phyloP scores from a whole-genome alignment of 2,329 filamentous ascomycete species.

The Claviceps lovelessii region DNA sequence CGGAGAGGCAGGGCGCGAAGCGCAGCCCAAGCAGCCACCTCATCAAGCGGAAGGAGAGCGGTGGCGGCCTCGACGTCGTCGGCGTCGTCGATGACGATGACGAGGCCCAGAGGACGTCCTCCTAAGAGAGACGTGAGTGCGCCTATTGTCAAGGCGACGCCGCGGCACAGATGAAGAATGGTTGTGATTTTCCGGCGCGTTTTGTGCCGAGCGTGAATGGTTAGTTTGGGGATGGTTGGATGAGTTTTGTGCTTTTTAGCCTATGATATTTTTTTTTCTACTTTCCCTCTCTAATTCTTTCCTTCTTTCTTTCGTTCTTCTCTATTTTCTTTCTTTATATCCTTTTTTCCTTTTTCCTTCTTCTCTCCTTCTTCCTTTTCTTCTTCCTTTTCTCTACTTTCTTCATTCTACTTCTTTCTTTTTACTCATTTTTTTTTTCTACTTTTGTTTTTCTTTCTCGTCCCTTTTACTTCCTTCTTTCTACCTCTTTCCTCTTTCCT shows the following conservation, averaged over 20 bases:
- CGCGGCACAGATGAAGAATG: constrained; percentile 3
- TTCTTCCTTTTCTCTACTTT: neutral
- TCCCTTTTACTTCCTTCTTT: neutral
- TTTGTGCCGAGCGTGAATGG: neutral
- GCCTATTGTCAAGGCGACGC: constrained; percentile 18
- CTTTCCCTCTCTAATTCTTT: neutral
- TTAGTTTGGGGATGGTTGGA: neutral
- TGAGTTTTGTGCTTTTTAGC: neutral
- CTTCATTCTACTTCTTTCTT: neutral
- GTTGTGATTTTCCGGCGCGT: neutral
- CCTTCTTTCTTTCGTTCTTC: neutral
- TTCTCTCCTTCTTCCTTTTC: neutral
- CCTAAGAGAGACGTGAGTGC: constrained; percentile 35
- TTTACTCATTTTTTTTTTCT: neutral
- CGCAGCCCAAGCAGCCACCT: constrained; percentile 47
- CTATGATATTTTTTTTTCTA: neutral
- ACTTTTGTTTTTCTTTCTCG: neutral
- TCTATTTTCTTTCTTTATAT: no score
- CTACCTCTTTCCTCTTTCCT: neutral
- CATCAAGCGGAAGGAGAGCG: constrained; percentile 42
- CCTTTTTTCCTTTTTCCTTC: neutral
- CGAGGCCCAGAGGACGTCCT: constrained; percentile 4
- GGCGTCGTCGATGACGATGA: constrained; percentile 37
- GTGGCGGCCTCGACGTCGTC: constrained; percentile 49
- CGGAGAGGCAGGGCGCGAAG: constrained; percentile 57